phyloP scores from a whole-genome alignment of 768 basidiomycete species.

The Crassisporium funariophilum region DNA sequence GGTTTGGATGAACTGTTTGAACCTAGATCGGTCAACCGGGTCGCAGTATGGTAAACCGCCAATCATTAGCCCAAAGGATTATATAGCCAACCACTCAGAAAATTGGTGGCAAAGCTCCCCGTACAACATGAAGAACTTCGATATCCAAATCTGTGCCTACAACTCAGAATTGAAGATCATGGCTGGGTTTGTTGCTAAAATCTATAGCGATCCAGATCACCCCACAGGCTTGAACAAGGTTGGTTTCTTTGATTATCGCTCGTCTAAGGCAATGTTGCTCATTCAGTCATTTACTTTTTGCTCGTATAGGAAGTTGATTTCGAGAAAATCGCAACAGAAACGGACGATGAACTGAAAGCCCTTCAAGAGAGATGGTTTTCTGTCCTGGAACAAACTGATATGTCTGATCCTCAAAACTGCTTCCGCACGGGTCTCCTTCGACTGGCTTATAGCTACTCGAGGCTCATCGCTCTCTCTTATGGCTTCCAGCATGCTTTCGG shows the following conservation, averaged over 20 bases:
- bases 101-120: conserved; percentile 72
- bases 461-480: conserved; percentile 70
- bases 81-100: conserved; percentile 69
- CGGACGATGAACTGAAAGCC: conserved; percentile 67
- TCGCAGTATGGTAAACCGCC: conserved; percentile 88
- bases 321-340: conserved; percentile 60
- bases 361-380: conserved; percentile 59
- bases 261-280: too few species aligned
- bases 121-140: conserved; percentile 72
- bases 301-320: conserved; percentile 66
- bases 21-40: conserved; percentile 86
- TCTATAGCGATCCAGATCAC: conserved; percentile 73
- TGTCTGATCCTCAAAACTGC: conserved; percentile 52
- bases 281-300: too few species aligned
- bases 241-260: conserved; percentile 10
- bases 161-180: conserved; percentile 73
- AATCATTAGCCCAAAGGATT: conserved; percentile 76
- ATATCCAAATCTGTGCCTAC: conserved; percentile 80
- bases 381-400: conserved; percentile 51
- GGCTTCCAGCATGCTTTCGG: conserved; percentile 78
- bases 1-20: conserved; percentile 89
- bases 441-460: conserved; percentile 66
- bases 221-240: conserved; percentile 81
- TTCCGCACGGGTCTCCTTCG: conserved; percentile 65
- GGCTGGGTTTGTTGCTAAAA: conserved; percentile 57